phyloP scores from a whole-genome alignment of 2,329 filamentous ascomycete genomes.

The Penicillium paneum region DNA sequence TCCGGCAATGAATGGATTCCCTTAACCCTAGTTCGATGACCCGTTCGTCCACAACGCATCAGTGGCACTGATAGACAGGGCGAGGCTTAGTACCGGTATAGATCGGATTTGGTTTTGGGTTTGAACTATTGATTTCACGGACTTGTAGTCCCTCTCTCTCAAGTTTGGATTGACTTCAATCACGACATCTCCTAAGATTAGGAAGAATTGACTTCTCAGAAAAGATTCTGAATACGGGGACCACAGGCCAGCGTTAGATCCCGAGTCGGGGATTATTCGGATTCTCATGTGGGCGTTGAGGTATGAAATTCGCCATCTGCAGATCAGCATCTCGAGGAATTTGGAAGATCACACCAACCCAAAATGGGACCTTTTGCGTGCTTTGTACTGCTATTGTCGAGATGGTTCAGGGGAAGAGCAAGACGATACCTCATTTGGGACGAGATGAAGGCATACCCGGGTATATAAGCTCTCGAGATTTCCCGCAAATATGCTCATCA shows the following conservation, averaged over 20 bases:
- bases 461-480: constrained; percentile 16
- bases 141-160: background rate
- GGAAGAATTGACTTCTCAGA: background rate
- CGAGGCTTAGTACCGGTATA: background rate
- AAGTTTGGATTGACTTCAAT: constrained; percentile 1
- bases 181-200: constrained; percentile 14
- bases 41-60: background rate
- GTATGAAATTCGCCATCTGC: constrained; percentile 11
- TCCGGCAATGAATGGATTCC: background rate
- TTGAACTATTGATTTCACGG: constrained; percentile 7
- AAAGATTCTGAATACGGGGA: background rate
- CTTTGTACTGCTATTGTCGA: background rate
- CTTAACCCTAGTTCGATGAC: background rate
- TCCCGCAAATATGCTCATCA: constrained; percentile 20
- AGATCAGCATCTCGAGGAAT: constrained; percentile 12
- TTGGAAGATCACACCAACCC: background rate
- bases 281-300: background rate
- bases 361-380: constrained; percentile 13
- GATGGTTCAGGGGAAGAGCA: background rate
- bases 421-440: background rate
- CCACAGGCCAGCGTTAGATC: background rate
- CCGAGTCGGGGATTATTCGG: background rate
- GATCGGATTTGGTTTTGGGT: background rate
- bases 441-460: background rate
- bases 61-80: background rate